Percentiles rank a stretch among this genome's conserved stretches.
Evolutionary conservation across 176 grass and related monocot species (phyloP).

Genomic region (Luzula sylvatica): DNA sequence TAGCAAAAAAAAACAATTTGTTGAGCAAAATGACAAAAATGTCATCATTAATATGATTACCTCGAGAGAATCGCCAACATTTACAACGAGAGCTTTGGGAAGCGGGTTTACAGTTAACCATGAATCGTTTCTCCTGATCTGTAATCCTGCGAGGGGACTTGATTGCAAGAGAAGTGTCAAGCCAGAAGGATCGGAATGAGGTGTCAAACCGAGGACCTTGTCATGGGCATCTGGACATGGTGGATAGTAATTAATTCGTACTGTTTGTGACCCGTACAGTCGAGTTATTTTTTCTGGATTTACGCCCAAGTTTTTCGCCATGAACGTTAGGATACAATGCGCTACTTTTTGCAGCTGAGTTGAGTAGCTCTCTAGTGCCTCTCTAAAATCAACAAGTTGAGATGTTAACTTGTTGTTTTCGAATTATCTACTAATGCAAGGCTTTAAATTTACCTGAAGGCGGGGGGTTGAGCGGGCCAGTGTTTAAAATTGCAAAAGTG

Average conservation of each 20-base stretch:
- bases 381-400: not conserved
- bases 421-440: not conserved
- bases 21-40: no score
- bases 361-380: constrained; percentile 26
- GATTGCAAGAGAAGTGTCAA: constrained; percentile 52
- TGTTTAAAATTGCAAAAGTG: constrained; percentile 21
- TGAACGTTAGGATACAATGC: constrained; percentile 1
- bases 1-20: no score
- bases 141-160: constrained; percentile 26
- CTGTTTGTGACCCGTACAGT: constrained; percentile 11
- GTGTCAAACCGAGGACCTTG: constrained; percentile 37
- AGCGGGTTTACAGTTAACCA: constrained; percentile 37
- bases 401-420: not conserved
- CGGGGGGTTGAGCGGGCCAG: constrained; percentile 22
- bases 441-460: constrained; percentile 37
- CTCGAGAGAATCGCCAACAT: constrained; percentile 55
- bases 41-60: constrained; percentile 4
- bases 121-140: constrained; percentile 17
- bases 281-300: not conserved
- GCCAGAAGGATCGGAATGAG: constrained; percentile 40
- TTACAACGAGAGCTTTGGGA: constrained; percentile 33
- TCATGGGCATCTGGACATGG: constrained; percentile 30
- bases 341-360: constrained; percentile 21
- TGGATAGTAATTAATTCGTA: constrained; percentile 56
- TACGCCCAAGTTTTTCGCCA: constrained; percentile 34